Conservation (phyloP, 495 filamentous ascomycete genomes). For the Chaetomium fimeti region DNA sequence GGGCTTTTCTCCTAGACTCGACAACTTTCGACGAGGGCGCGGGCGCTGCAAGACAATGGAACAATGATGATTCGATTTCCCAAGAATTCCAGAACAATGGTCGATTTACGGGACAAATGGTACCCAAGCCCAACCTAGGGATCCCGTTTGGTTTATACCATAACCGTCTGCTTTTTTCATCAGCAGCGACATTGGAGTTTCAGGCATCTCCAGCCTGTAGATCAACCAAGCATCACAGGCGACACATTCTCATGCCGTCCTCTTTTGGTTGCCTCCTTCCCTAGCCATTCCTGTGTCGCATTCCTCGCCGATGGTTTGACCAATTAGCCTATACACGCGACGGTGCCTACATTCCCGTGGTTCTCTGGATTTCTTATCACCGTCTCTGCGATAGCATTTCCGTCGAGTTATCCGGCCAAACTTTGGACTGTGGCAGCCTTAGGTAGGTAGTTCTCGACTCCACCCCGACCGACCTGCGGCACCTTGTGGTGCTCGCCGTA, state of each 20-base stretch:
- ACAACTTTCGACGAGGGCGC: neutral
- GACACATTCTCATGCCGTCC: conserved; percentile 11
- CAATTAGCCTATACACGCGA: conserved; percentile 4
- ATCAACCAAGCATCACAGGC: conserved; percentile 4
- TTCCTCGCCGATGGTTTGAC: neutral
- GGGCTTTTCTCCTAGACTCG: neutral
- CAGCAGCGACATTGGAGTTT: too few relatives aligned
- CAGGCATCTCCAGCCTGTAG: conserved; percentile 17
- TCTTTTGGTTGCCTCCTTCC: neutral
- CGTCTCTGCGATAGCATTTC: neutral
- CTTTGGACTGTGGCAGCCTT: too few relatives aligned
- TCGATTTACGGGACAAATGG: neutral
- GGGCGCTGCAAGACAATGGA: conserved; percentile 7
- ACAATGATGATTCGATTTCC: conserved; percentile 4
- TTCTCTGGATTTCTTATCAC: neutral
- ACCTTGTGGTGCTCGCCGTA: too few relatives aligned
- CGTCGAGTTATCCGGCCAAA: neutral
- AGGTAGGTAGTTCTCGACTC: too few relatives aligned
- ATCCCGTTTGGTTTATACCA: conserved; percentile 4
- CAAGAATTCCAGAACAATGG: neutral
- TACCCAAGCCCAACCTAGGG: neutral
- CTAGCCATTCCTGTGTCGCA: neutral
- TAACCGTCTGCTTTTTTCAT: neutral
- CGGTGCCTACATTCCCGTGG: neutral
- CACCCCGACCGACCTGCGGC: too few relatives aligned